Evolutionary conservation across 257 asterid species (phyloP).

Genomic region (Dorcoceras hygrometricum): DNA sequence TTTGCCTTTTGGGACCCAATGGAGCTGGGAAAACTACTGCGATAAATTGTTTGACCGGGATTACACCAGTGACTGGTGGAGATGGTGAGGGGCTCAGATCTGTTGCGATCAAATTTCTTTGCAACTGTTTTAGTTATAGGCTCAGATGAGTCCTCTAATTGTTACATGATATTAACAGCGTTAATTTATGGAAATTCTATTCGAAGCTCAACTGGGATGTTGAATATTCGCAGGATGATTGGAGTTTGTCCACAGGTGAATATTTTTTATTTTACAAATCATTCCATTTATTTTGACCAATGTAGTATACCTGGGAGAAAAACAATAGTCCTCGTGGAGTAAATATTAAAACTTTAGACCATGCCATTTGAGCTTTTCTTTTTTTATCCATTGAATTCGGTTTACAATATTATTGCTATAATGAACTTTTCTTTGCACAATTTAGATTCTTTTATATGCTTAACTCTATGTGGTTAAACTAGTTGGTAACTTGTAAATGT

Average conservation of each 20-base stretch:
- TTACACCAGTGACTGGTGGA: constrained; percentile 83
- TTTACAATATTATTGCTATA: constrained; percentile 1
- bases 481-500: constrained; percentile 6
- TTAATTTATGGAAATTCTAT: constrained; percentile 80
- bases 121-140: background rate
- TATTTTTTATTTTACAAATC: constrained; percentile 25
- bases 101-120: constrained; percentile 10
- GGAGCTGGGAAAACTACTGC: constrained; percentile 98
- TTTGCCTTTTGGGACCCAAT: constrained; percentile 97
- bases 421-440: constrained; percentile 9
- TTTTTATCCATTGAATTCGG: background rate
- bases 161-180: constrained; percentile 34
- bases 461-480: constrained; percentile 7
- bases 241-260: constrained; percentile 98
- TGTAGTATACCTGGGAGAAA: constrained; percentile 1
- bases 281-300: constrained; percentile 10
- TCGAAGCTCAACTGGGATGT: constrained; percentile 76
- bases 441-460: background rate
- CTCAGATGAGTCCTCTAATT: background rate
- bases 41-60: constrained; percentile 89
- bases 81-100: constrained; percentile 61
- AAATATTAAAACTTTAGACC: constrained; percentile 1
- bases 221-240: constrained; percentile 71
- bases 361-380: constrained; percentile 9
- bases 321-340: constrained; percentile 4